Evolutionary conservation across 2,329 filamentous ascomycete species (phyloP).

Genomic region (Aureobasidium sp.): DNA sequence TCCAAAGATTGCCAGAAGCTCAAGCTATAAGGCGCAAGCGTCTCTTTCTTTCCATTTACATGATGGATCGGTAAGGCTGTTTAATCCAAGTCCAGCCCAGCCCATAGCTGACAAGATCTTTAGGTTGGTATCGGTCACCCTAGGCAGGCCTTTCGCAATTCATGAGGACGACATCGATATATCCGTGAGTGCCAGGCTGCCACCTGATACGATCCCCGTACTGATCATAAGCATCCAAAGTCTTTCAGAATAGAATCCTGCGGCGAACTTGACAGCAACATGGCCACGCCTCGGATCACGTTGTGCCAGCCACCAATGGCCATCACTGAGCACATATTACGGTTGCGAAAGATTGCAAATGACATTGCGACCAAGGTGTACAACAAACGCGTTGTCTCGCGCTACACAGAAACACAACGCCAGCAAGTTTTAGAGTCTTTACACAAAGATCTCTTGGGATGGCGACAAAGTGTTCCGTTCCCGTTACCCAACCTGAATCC

Average conservation of each 20-base stretch:
- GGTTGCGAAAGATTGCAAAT: constrained; percentile 36
- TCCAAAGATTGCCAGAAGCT: constrained; percentile 28
- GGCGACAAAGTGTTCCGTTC: constrained; percentile 33
- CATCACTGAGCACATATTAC: constrained; percentile 38
- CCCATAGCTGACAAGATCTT: neutral
- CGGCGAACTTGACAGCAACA: constrained; percentile 22
- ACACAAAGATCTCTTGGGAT: constrained; percentile 38
- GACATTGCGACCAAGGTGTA: constrained; percentile 37
- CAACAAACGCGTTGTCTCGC: constrained; percentile 23
- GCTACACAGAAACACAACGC: constrained; percentile 6
- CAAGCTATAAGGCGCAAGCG: constrained; percentile 31
- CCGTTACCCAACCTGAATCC: constrained; percentile 18
- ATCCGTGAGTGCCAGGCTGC: neutral
- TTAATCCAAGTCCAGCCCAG: too few species aligned
- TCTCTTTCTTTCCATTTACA: constrained; percentile 43
- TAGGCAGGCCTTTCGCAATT: constrained; percentile 41
- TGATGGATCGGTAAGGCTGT: constrained; percentile 38
- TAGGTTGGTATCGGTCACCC: constrained; percentile 36
- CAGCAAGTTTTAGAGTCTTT: constrained; percentile 28
- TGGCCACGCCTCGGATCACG: constrained; percentile 19
- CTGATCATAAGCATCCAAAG: constrained; percentile 18
- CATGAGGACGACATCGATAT: constrained; percentile 43
- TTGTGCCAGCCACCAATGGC: constrained; percentile 18
- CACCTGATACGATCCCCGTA: too few species aligned
- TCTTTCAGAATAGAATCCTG: constrained; percentile 35